Percentiles rank a stretch among this genome's conserved stretches.
Conservation (phyloP, 371 early-diverging fungal genomes). For the Umbelopsis sp. region DNA sequence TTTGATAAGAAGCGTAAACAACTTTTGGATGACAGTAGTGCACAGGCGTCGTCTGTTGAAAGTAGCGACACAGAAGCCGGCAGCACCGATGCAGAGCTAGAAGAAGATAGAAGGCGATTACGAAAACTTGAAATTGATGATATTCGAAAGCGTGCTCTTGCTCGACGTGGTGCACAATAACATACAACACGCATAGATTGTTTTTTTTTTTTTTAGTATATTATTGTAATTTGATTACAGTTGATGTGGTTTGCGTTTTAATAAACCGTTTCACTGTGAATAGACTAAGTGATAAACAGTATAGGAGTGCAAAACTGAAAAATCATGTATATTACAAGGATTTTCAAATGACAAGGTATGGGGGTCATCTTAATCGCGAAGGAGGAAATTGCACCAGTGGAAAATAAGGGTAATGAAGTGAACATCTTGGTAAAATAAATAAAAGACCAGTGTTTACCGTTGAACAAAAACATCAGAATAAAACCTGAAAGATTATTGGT, state of each 20-base stretch:
- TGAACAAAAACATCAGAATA: slow-evolving; percentile 12
- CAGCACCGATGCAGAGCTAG: slow-evolving; percentile 6
- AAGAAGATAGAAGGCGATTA: slow-evolving; percentile 10
- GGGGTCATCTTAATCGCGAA: too few relatives aligned
- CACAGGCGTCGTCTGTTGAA: slow-evolving; percentile 3
- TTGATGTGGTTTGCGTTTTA: too few relatives aligned
- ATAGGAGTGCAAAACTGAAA: too few relatives aligned
- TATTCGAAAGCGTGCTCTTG: slow-evolving; percentile 5
- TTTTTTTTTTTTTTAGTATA: background rate
- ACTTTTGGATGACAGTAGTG: background rate
- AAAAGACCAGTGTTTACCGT: background rate
- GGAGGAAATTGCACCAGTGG: too few relatives aligned
- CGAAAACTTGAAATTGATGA: slow-evolving; percentile 16
- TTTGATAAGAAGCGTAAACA: background rate
- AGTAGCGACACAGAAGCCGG: slow-evolving; percentile 3
- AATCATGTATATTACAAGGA: too few relatives aligned
- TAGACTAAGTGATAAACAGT: too few relatives aligned
- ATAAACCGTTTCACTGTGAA: too few relatives aligned
- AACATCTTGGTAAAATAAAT: too few relatives aligned
- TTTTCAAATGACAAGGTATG: too few relatives aligned
- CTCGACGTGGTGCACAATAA: background rate
- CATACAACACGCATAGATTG: background rate
- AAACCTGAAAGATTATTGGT: background rate
- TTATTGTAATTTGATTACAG: too few relatives aligned
- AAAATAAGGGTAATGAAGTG: too few relatives aligned